Evolutionary conservation across 441 rosid genomes (phyloP).

Genomic region (Euphorbia celastroides): DNA sequence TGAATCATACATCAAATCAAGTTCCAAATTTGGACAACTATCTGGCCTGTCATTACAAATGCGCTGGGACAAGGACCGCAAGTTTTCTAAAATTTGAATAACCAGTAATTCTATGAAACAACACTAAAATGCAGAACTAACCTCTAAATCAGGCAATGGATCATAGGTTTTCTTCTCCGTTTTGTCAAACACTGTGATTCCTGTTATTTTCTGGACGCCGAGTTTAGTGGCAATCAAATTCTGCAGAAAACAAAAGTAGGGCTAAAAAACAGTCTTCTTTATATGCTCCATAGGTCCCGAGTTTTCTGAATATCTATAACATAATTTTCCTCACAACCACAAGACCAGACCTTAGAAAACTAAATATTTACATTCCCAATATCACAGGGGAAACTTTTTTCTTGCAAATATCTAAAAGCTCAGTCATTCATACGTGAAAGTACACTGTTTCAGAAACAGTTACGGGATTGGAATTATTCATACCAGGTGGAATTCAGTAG

Average conservation of each 20-base stretch:
- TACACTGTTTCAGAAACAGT: neutral
- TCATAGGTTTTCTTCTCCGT: constrained; percentile 61
- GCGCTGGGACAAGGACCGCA: too few species aligned
- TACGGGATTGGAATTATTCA: constrained; percentile 17
- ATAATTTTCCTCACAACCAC: neutral
- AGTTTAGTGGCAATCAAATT: constrained; percentile 77
- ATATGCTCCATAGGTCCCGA: neutral
- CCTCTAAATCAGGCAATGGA: constrained; percentile 83
- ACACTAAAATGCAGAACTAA: constrained; percentile 22
- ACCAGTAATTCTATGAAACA: neutral
- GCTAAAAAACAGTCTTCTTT: constrained; percentile 10
- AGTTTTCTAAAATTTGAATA: neutral
- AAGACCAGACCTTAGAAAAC: neutral
- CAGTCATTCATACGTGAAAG: constrained; percentile 1
- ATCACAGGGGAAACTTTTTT: neutral
- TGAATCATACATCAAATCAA: neutral
- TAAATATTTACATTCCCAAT: neutral
- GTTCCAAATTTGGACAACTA: neutral
- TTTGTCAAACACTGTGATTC: constrained; percentile 70
- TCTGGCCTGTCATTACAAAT: neutral
- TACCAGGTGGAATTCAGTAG: constrained; percentile 71
- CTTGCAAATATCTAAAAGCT: neutral
- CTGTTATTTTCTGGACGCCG: constrained; percentile 79
- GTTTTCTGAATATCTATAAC: neutral
- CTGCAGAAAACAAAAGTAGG: constrained; percentile 37